Evolutionary conservation across 192 early-diverging fungal genomes (phyloP).

Genomic region (Coemansia sp.): DNA sequence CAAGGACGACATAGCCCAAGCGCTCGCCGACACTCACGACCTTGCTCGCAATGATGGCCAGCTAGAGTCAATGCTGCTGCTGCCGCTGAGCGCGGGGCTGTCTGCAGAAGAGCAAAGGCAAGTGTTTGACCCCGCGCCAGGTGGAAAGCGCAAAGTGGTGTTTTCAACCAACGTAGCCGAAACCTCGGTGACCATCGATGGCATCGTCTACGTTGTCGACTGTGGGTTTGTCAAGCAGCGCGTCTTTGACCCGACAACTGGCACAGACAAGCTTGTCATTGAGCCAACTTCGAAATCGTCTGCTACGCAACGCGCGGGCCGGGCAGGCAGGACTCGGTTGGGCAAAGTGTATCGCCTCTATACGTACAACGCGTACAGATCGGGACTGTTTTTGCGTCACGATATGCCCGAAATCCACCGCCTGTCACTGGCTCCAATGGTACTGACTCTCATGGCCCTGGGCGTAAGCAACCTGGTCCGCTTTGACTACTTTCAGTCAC

Average conservation of each 20-base stretch:
- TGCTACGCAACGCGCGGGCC: slow-evolving; percentile 85
- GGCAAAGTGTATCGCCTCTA: slow-evolving; percentile 95
- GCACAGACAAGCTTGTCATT: slow-evolving; percentile 89
- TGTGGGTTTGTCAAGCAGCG: slow-evolving; percentile 92
- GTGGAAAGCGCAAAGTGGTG: slow-evolving; percentile 80
- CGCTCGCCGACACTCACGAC: slow-evolving; percentile 61
- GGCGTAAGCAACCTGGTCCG: slow-evolving; percentile 92
- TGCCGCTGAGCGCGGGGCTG: slow-evolving; percentile 84
- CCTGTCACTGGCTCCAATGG: slow-evolving; percentile 80
- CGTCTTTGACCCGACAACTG: slow-evolving; percentile 81
- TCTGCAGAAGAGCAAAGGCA: slow-evolving; percentile 83
- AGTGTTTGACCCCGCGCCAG: slow-evolving; percentile 86
- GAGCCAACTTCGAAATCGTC: slow-evolving; percentile 86
- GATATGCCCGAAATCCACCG: slow-evolving; percentile 91
- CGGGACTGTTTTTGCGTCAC: slow-evolving; percentile 86
- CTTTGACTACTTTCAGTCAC: slow-evolving; percentile 96
- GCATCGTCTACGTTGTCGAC: slow-evolving; percentile 92
- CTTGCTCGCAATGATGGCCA: slow-evolving; percentile 48
- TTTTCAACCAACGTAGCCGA: slow-evolving; percentile 97
- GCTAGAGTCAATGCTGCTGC: slow-evolving; percentile 69
- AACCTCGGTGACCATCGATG: slow-evolving; percentile 94
- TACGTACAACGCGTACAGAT: slow-evolving; percentile 80
- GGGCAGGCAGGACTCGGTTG: slow-evolving; percentile 88
- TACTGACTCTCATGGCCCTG: slow-evolving; percentile 83
- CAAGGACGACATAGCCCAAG: slow-evolving; percentile 88